Percentiles rank a stretch among this genome's conserved stretches.
phyloP scores from a whole-genome alignment of 805 yeast genomes.

The Debaryomyces castellii region DNA sequence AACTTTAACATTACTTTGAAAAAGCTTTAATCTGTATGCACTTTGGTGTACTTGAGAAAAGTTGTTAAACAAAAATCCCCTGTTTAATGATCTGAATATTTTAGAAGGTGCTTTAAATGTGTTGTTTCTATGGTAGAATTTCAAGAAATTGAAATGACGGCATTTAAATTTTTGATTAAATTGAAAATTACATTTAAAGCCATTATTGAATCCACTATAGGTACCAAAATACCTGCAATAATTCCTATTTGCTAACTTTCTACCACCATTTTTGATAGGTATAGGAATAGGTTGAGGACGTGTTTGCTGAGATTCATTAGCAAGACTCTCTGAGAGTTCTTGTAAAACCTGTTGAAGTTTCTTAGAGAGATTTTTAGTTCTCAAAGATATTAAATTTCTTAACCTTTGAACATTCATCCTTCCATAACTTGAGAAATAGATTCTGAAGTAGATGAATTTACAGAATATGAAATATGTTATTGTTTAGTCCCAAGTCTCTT shows the following conservation, averaged over 20 bases:
- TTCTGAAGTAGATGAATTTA: not conserved
- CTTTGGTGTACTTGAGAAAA: conserved; percentile 22
- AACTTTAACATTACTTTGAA: conserved; percentile 16
- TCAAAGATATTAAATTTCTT: conserved; percentile 44
- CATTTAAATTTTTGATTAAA: conserved; percentile 1
- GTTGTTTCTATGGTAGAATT: conserved; percentile 3
- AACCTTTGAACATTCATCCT: conserved; percentile 18
- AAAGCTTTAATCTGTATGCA: conserved; percentile 16
- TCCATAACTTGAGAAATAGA: not conserved
- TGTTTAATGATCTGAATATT: conserved; percentile 5
- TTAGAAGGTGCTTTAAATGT: not conserved
- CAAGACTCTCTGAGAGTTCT: conserved; percentile 42
- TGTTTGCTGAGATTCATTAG: conserved; percentile 23
- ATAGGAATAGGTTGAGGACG: conserved; percentile 33
- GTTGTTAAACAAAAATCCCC: conserved; percentile 22
- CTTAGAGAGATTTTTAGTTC: conserved; percentile 45
- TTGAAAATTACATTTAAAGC: not conserved
- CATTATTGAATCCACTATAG: not conserved
- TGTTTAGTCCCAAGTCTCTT: not conserved
- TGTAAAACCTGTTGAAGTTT: conserved; percentile 48
- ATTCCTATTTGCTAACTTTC: conserved; percentile 13
- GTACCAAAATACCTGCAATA: conserved; percentile 27
- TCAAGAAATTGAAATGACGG: conserved; percentile 1
- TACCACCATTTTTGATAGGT: conserved; percentile 32
- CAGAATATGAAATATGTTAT: not conserved